Percentiles rank a stretch among this genome's conserved stretches.
Evolutionary conservation across 306 rosid genomes (phyloP).

Genomic region (Myrica gale): DNA sequence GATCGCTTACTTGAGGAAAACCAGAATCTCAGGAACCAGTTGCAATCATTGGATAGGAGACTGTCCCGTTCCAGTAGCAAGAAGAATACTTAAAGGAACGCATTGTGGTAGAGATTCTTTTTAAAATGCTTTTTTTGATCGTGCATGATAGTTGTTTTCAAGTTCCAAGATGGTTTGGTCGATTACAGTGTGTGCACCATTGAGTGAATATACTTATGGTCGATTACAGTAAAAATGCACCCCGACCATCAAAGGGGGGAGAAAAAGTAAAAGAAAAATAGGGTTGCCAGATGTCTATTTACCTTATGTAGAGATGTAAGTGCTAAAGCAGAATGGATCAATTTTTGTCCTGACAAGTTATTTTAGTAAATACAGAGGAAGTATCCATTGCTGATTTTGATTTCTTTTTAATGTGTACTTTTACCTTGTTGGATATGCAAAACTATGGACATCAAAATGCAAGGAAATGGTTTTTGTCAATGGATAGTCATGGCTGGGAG

Average conservation of each 20-base stretch:
- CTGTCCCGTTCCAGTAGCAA: slow-evolving; percentile 64
- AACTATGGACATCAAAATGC: slow-evolving; percentile 21
- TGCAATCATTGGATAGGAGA: slow-evolving; percentile 54
- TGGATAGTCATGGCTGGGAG: not conserved
- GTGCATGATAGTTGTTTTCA: slow-evolving; percentile 25
- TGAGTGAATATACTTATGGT: not conserved
- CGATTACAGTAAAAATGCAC: slow-evolving; percentile 15
- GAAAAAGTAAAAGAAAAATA: slow-evolving; percentile 10
- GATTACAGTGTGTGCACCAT: slow-evolving; percentile 31
- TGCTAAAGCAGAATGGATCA: slow-evolving; percentile 39
- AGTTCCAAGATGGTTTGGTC: slow-evolving; percentile 39
- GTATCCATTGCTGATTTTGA: slow-evolving; percentile 31
- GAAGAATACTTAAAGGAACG: slow-evolving; percentile 56
- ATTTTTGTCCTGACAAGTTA: slow-evolving; percentile 35
- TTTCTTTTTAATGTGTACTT: slow-evolving; percentile 26
- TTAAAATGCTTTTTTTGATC: slow-evolving; percentile 7
- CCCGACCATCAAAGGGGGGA: not conserved
- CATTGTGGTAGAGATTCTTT: not conserved
- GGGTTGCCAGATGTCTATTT: slow-evolving; percentile 36
- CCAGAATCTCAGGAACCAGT: slow-evolving; percentile 60
- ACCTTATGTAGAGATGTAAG: slow-evolving; percentile 16
- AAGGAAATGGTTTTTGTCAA: slow-evolving; percentile 13
- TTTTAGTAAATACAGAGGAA: slow-evolving; percentile 37
- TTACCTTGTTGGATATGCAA: slow-evolving; percentile 16
- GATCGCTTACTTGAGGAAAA: slow-evolving; percentile 91